Conservation (phyloP, 1,284 basidiomycete species). For the Caloboletus inedulis region DNA sequence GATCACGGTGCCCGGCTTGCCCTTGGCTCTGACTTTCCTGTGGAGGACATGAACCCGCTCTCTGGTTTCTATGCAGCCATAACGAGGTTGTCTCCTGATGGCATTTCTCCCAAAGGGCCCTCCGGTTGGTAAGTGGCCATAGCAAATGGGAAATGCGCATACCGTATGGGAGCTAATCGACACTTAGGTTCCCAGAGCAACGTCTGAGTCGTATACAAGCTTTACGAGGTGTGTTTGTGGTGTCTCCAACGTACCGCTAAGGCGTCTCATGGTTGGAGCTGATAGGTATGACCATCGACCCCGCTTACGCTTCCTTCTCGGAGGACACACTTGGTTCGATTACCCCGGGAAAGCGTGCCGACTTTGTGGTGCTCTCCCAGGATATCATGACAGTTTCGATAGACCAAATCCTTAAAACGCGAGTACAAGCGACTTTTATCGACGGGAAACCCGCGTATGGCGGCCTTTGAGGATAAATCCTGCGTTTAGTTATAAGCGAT, state of each 20-base stretch:
- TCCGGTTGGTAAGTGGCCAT: constrained; percentile 66
- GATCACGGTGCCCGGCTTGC: constrained; percentile 61
- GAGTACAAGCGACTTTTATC: constrained; percentile 73
- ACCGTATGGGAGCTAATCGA: not conserved
- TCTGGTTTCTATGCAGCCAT: constrained; percentile 84
- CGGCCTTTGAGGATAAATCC: constrained; percentile 10
- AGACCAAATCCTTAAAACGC: constrained; percentile 63
- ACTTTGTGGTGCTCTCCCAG: constrained; percentile 78
- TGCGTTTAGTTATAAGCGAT: not conserved
- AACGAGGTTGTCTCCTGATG: constrained; percentile 68
- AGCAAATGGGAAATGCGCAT: not conserved
- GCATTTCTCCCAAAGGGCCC: constrained; percentile 77
- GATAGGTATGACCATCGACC: constrained; percentile 69
- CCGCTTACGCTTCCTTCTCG: constrained; percentile 85
- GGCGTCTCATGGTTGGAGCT: constrained; percentile 3
- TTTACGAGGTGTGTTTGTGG: constrained; percentile 53
- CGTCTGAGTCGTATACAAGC: constrained; percentile 73
- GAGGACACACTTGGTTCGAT: constrained; percentile 72
- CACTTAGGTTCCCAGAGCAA: constrained; percentile 74
- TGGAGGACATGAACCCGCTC: constrained; percentile 77
- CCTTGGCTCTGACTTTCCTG: constrained; percentile 88
- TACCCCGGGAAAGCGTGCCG: constrained; percentile 74
- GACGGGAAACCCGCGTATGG: constrained; percentile 75
- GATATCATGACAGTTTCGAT: constrained; percentile 74
- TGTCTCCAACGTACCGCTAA: not conserved